Evolutionary conservation across 345 rosid species (phyloP), one percentile per base, ranked within the genome.

Genomic region (Eucalyptus pauciflora): DNA sequence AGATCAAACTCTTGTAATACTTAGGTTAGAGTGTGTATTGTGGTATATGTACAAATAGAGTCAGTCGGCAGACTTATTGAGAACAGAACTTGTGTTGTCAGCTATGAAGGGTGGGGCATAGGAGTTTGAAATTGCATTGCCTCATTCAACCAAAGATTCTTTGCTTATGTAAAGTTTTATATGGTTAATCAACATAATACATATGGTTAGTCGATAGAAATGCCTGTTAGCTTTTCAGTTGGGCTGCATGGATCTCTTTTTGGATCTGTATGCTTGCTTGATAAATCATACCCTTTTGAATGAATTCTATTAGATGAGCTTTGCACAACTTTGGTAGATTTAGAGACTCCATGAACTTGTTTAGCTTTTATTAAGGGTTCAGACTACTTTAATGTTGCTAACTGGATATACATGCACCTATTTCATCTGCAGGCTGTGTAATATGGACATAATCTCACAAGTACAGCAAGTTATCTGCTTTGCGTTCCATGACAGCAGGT

Each of bases 401-500:
- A 76, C 85, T 76, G 85, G 85, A 37, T 37, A 6, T 76, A 37
- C 46, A 18, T 50, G 16, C 62, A 86, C 62, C 2, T 18, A 20
- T 29, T 88, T 85, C 64, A 46, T 12, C 31, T 90, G 90, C 98
- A 97, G 99, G 98, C 91, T 96, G 56, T 97, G 99, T 91, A 96
- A 97, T 87, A 95, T 94, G 99, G 98, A 96, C 92, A 97, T 97
- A 88, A 96, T 96, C 88, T 96, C 98, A 52, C 98, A 97, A 20
- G 99, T 97, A 91, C 99, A 97, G 89, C 99, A 96, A 92, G 99
- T 97, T 11, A 96, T 97, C 50, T 97, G 99, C 95, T 97, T 97
- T n/a, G 99, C 98, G 3, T 97, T 96, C 92, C 99, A 97, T 76
- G 99, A 97, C 88, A 96, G 99, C 94, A 93, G 89, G 92, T 89